Percentiles rank a stretch among this genome's conserved stretches.
phyloP scores from a whole-genome alignment of 2,329 filamentous ascomycete genomes.

The Claviceps pusilla region DNA sequence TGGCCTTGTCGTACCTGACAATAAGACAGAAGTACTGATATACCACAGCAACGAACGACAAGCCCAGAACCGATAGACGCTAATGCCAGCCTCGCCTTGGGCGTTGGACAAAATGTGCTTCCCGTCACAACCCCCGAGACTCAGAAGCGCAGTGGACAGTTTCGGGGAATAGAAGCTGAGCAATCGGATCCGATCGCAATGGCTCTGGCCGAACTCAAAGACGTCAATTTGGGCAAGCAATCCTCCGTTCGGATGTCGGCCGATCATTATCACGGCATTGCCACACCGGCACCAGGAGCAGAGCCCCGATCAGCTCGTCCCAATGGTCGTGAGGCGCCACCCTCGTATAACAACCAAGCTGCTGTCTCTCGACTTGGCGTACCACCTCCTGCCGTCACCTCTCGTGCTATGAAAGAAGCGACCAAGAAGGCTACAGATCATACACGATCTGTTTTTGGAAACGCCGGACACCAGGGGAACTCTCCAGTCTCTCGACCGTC shows the following conservation, averaged over 20 bases:
- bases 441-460: slow-evolving; percentile 59
- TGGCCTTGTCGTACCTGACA: not conserved
- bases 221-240: slow-evolving; percentile 60
- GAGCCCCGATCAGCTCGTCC: slow-evolving; percentile 27
- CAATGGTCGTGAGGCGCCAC: slow-evolving; percentile 40
- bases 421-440: slow-evolving; percentile 78
- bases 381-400: slow-evolving; percentile 82
- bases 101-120: slow-evolving; percentile 92
- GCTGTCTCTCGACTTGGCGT: slow-evolving; percentile 68
- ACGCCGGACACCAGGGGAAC: slow-evolving; percentile 13
- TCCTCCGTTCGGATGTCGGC: slow-evolving; percentile 76
- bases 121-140: slow-evolving; percentile 70
- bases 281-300: slow-evolving; percentile 55
- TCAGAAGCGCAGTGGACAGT: slow-evolving; percentile 19
- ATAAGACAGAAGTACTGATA: not conserved
- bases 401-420: slow-evolving; percentile 88
- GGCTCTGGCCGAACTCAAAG: slow-evolving; percentile 84
- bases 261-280: slow-evolving; percentile 85
- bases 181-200: slow-evolving; percentile 79
- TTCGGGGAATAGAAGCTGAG: slow-evolving; percentile 30
- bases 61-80: slow-evolving; percentile 84
- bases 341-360: slow-evolving; percentile 56
- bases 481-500: slow-evolving; percentile 38
- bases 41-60: slow-evolving; percentile 27
- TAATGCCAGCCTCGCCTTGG: slow-evolving; percentile 80